Base-by-base conservation (phyloP, 352 stramenopile genomes). In the Pythium folliculosum region DNA sequence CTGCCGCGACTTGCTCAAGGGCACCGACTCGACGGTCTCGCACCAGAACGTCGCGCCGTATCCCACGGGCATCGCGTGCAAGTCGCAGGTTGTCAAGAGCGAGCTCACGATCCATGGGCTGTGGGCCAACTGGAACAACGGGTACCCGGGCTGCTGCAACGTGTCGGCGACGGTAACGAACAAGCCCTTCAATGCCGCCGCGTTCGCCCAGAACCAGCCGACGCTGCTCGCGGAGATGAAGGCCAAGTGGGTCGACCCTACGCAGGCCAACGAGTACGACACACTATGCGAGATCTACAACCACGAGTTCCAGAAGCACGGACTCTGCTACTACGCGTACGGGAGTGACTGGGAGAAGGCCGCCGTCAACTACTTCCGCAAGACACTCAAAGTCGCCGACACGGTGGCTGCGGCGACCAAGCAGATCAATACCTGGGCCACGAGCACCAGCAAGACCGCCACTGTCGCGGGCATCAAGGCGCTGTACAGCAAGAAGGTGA, bases 241-340 rank as follows among this genome's bases (percentile, higher is more conserved):
- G 8, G 55, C 69, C 27, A 75, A 84, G 68, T 94, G 86, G 86
- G 63, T 91, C 30, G 86, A 94, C 53, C 70, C 83, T n/a, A 85
- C 86, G 12, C 69, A 85, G 43, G 22, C 60, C 14, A 81, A 71
- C 38, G 73, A 77, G 16, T 79, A 85, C 69, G 77, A 89, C 66
- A 72, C 76, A 58, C 75, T 93, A 12, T 93, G 85, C 52, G 81
- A 93, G 73, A 86, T 90, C 67, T 93, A 92, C 75, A 79, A 91
- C 75, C 85, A 93, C 73, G 83, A 92, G 70, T 91, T 88, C 77
- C 85, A 93, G 74, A 93, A 93, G 73, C 85, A 93, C 72, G 85
- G 85, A 12, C 58, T 91, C 25, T 93, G 85, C 75, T 93, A 85
- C 65, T 80, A 78, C 35, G 83, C 85, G 0, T 74, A 76, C 17